Evolutionary conservation across 1,284 basidiomycete genomes (phyloP), one percentile per base, ranked within the genome.

Genomic region (Fomitopsis palustris): DNA sequence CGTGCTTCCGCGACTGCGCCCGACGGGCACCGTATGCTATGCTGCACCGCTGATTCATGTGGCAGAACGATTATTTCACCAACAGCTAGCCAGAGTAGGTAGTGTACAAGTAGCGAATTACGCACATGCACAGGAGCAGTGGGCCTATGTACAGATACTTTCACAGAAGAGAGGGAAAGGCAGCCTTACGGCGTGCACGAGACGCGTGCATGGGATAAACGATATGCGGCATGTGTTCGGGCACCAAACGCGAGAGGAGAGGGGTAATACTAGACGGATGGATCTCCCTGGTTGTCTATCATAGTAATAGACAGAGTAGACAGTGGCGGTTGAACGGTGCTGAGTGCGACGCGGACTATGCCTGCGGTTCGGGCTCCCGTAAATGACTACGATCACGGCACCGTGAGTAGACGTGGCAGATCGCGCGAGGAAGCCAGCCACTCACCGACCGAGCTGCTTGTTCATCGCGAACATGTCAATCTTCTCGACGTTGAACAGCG

Each of bases 381-480:
- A 52, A 23, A 35, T 52, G 49, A 35, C 49, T 52, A 16, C 31
- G 8, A 27, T 5, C 19, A 51, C 31, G 35, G 35, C 4, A 19
- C 31, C n/a, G 35, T 33, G 49, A 33, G 49, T 5, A 52, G 49
- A 29, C 45, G 45, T 27, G 31, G 21, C 33, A 23, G 53, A 33
- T 25, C 9, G 16, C 17, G 16, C 12, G 21, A 42, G 17, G 12
- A 29, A 31, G n/a, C 2, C 21, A 9, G 25, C 29, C 19, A 61
- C 89, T 73, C 67, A 92, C 90, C 85, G 77, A 72, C 89, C 86
- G 59, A 93, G 75, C 41, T 86, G 80, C 73, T 92, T 90, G 78
- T 93, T 93, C 91, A 93, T 93, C 66, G 79, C 84, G 77, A 93
- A 93, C 90, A 93, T 93, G 72, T 90, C 85, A 56, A 95, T 87